Base-by-base conservation (phyloP, 805 yeast genomes). In the Scheffersomyces lignosus region DNA sequence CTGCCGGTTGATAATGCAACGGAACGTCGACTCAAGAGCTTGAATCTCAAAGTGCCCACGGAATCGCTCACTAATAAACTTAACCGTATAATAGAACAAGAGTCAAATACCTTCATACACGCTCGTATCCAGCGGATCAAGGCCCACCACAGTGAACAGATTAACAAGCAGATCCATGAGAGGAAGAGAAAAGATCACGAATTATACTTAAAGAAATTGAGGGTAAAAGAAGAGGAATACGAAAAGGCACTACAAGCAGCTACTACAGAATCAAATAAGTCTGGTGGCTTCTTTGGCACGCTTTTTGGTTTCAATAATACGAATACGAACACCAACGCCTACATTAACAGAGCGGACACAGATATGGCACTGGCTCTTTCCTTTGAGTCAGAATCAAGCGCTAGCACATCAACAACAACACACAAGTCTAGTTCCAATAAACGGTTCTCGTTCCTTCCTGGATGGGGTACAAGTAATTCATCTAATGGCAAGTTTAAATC, bases 181-280 rank as follows among this genome's bases (percentile, higher is more conserved):
- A 52, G 75, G 29, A 64, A 62, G 39, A 52, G 61, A 22, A 53
- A 52, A 31, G 75, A 69, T 43, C 72, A 67, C 43, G 73, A 68
- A 37, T 31, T 51, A 29, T 63, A 61, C 33, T 51, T 69, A 13
- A 52, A 51, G 31, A 60, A 66, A 36, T 45, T 68, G 22, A 58
- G 54, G 38, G 43, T 47, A 30, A 66, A 64, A 48, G 73, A 69
- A 44, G 70, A 62, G 38, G 65, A 66, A 40, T 65, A 62, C 35
- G 72, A 64, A 31, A 48, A 49, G 31, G 56, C 55, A 18, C 34
- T 65, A 17, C 45, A 52, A 27, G 50, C 54, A 4, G 65, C 66
- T 5, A 54, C 57, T 10, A 44, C 45, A 10, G 56, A 52, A 28
- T 44, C 43, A 29, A 46, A 43, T 29, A 52, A 56, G 6, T 47